phyloP scores from a whole-genome alignment of 768 basidiomycete genomes.

The Tylopilus balloui region DNA sequence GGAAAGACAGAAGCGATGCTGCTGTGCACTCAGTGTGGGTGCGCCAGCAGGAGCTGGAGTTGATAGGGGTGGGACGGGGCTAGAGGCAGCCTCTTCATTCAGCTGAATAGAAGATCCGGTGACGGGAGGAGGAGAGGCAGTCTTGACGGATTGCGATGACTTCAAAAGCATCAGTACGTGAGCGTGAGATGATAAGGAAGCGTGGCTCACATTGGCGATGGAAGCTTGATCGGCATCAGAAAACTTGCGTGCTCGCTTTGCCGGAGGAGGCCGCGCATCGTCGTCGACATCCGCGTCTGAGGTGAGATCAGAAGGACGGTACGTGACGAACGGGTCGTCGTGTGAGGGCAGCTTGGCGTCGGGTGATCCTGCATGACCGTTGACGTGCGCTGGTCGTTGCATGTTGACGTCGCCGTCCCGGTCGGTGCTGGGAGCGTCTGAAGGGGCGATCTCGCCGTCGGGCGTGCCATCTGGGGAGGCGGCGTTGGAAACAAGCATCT shows the following conservation, averaged over 20 bases:
- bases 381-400: constrained; percentile 21
- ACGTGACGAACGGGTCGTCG: constrained; percentile 33
- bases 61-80: constrained; percentile 11
- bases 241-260: constrained; percentile 73
- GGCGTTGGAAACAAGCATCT: constrained; percentile 8
- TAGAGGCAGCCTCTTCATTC: constrained; percentile 23
- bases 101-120: constrained; percentile 39
- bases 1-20: constrained; percentile 75
- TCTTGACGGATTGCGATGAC: constrained; percentile 40
- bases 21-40: constrained; percentile 55
- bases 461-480: constrained; percentile 14
- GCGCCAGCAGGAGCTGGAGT: constrained; percentile 4
- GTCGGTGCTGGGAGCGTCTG: constrained; percentile 21
- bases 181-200: constrained; percentile 44
- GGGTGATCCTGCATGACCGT: constrained; percentile 19
- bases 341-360: constrained; percentile 15
- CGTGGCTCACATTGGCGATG: constrained; percentile 60
- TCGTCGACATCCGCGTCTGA: constrained; percentile 33
- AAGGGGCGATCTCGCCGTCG: constrained; percentile 32
- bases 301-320: constrained; percentile 34
- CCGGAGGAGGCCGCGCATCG: constrained; percentile 68
- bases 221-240: constrained; percentile 76
- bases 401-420: constrained; percentile 32
- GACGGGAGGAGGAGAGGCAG: constrained; percentile 68
- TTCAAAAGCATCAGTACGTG: constrained; percentile 48